A percentile compares a stretch with the other conserved stretches of the same genome.
Evolutionary conservation across 2,329 filamentous ascomycete genomes (phyloP).

Genomic region (Chaetothyriales sp.): DNA sequence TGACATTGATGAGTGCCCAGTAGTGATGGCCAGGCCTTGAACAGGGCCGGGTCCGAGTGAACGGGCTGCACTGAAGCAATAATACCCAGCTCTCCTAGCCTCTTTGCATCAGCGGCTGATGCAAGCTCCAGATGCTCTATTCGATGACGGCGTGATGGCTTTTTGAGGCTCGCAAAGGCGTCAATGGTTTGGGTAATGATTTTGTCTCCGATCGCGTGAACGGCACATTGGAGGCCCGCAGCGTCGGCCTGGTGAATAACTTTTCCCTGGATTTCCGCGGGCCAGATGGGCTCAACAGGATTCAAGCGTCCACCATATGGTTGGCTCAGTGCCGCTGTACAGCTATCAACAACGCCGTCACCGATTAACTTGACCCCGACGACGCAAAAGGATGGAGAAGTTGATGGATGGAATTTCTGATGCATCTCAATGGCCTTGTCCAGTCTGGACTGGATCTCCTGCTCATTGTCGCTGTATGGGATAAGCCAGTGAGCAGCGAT

Average conservation of each 20-base stretch:
- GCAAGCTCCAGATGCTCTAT: slow-evolving; percentile 40
- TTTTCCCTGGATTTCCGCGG: slow-evolving; percentile 25
- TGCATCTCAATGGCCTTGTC: slow-evolving; percentile 32
- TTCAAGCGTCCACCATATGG: slow-evolving; percentile 30
- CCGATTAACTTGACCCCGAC: slow-evolving; percentile 37
- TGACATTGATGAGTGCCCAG: slow-evolving; percentile 32
- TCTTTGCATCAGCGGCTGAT: slow-evolving; percentile 31
- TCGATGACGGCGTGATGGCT: slow-evolving; percentile 31
- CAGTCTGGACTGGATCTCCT: slow-evolving; percentile 28
- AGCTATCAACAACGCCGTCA: slow-evolving; percentile 37
- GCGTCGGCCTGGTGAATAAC: slow-evolving; percentile 31
- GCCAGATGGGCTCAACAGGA: slow-evolving; percentile 34
- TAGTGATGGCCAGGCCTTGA: slow-evolving; percentile 35
- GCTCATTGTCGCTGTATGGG: slow-evolving; percentile 25
- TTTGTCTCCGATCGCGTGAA: slow-evolving; percentile 39
- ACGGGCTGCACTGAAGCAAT: slow-evolving; percentile 27
- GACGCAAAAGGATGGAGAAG: slow-evolving; percentile 29
- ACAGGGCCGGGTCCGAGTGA: slow-evolving; percentile 30
- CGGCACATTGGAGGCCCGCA: slow-evolving; percentile 33
- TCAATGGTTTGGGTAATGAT: slow-evolving; percentile 34
- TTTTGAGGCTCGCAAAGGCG: slow-evolving; percentile 27
- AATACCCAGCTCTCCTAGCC: slow-evolving; percentile 34
- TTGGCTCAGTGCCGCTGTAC: slow-evolving; percentile 34
- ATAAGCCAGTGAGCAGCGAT: slow-evolving; percentile 38
- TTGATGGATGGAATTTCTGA: slow-evolving; percentile 25